Evolutionary conservation across 768 basidiomycete genomes (phyloP).

Genomic region (Trametes gibbosa): DNA sequence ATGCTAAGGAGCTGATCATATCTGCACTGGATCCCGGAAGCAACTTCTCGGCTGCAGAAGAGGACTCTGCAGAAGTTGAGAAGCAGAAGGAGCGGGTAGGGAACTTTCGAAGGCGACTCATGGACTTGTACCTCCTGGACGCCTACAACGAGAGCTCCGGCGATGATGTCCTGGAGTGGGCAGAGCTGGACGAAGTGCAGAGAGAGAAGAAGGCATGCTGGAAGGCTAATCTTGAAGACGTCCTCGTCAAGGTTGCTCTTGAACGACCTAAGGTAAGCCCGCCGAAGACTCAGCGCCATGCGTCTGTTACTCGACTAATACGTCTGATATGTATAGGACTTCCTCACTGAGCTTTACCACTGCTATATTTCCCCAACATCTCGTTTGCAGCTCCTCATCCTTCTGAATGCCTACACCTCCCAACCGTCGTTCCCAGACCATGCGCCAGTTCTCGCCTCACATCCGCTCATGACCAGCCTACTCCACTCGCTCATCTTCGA

Average conservation of each 20-base stretch:
- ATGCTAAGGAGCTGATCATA: conserved; percentile 73
- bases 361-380: conserved; percentile 60
- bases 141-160: conserved; percentile 73
- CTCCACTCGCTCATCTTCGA: conserved; percentile 69
- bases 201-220: conserved; percentile 59
- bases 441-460: conserved; percentile 51
- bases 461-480: conserved; percentile 64
- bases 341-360: conserved; percentile 63
- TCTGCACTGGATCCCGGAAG: conserved; percentile 44
- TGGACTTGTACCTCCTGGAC: conserved; percentile 77
- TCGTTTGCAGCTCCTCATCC: conserved; percentile 66
- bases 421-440: conserved; percentile 46
- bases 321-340: conserved; percentile 44
- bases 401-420: conserved; percentile 63
- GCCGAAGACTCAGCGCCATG: neutral
- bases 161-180: conserved; percentile 74
- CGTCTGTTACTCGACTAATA: neutral
- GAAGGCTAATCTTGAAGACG: conserved; percentile 78
- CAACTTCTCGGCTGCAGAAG: conserved; percentile 8
- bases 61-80: conserved; percentile 39
- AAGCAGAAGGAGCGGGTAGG: conserved; percentile 47
- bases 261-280: conserved; percentile 60
- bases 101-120: conserved; percentile 64
- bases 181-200: conserved; percentile 59
- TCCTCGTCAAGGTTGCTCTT: conserved; percentile 63